Evolutionary conservation across 2,329 filamentous ascomycete species (phyloP).

Genomic region (Scytalidium sp.): DNA sequence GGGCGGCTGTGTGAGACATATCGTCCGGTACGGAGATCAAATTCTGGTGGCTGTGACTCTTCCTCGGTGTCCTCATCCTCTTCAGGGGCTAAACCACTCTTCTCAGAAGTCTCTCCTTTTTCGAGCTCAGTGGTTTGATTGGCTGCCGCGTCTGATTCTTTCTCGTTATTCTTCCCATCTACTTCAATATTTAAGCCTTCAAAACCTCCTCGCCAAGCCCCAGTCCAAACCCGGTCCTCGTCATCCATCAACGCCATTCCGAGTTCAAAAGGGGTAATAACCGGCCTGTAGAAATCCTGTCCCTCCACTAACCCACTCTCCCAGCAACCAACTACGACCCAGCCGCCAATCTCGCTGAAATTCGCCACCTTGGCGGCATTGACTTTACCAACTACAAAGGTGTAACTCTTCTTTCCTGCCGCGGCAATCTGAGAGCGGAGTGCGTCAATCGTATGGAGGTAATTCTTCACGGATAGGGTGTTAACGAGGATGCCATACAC

Average conservation of each 20-base stretch:
- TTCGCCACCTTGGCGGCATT: slow-evolving; percentile 96
- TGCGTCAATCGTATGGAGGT: slow-evolving; percentile 74
- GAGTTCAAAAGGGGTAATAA: slow-evolving; percentile 94
- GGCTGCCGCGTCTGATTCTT: no score
- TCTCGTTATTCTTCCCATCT: slow-evolving; percentile 17
- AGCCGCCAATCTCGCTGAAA: slow-evolving; percentile 91
- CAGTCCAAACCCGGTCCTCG: slow-evolving; percentile 76
- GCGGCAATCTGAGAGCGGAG: slow-evolving; percentile 69
- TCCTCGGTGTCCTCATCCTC: slow-evolving; percentile 53
- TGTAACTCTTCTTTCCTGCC: slow-evolving; percentile 92
- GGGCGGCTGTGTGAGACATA: slow-evolving; percentile 78
- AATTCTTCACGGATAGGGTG: slow-evolving; percentile 88
- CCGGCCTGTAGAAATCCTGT: slow-evolving; percentile 81
- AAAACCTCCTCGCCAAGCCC: slow-evolving; percentile 86
- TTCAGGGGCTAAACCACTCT: slow-evolving; percentile 26
- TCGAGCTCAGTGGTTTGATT: no score
- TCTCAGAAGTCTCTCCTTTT: slow-evolving; percentile 3
- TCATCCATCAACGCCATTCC: slow-evolving; percentile 74
- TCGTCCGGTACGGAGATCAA: slow-evolving; percentile 83
- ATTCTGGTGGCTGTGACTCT: slow-evolving; percentile 81
- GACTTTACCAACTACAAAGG: slow-evolving; percentile 93
- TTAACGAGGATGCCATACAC: slow-evolving; percentile 95
- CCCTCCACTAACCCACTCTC: slow-evolving; percentile 91
- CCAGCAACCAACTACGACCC: slow-evolving; percentile 98
- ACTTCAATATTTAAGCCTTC: slow-evolving; percentile 54